phyloP scores from a whole-genome alignment of 2,329 filamentous ascomycete genomes.

The Aspergillus japonicus region DNA sequence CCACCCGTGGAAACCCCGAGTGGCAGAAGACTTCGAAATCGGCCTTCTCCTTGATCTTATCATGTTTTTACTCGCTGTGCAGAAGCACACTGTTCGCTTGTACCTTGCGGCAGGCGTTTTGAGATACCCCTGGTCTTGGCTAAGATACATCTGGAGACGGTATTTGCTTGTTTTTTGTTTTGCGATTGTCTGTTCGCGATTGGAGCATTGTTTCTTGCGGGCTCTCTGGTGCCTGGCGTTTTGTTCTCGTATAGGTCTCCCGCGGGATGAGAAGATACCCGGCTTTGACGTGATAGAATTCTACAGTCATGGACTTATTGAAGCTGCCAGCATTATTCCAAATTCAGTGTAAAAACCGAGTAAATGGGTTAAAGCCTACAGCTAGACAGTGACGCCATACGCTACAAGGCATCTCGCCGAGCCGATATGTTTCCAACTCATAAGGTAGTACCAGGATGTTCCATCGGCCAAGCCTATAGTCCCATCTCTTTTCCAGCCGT shows the following conservation, averaged over 20 bases:
- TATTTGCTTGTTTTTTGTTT: background rate
- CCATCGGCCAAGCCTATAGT: background rate
- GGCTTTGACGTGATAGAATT: background rate
- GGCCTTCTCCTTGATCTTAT: conserved; percentile 25
- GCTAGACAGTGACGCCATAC: background rate
- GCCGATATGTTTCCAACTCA: background rate
- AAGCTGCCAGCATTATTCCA: background rate
- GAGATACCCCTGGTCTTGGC: conserved; percentile 4
- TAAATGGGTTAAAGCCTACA: background rate
- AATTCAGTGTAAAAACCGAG: background rate
- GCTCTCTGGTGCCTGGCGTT: background rate
- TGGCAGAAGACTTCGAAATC: conserved; percentile 33
- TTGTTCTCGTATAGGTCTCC: background rate
- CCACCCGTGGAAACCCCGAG: conserved; percentile 27
- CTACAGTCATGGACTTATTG: background rate
- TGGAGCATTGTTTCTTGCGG: background rate
- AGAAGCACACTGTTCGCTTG: background rate
- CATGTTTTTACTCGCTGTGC: conserved; percentile 8
- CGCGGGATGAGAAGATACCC: background rate
- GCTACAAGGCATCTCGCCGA: background rate
- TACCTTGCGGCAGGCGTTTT: conserved; percentile 4
- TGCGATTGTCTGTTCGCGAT: background rate
- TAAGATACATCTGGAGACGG: background rate
- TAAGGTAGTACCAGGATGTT: background rate
- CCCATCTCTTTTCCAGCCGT: background rate